Conservation (phyloP, 805 yeast genomes). For the Kluyveromyces wickerhamii region DNA sequence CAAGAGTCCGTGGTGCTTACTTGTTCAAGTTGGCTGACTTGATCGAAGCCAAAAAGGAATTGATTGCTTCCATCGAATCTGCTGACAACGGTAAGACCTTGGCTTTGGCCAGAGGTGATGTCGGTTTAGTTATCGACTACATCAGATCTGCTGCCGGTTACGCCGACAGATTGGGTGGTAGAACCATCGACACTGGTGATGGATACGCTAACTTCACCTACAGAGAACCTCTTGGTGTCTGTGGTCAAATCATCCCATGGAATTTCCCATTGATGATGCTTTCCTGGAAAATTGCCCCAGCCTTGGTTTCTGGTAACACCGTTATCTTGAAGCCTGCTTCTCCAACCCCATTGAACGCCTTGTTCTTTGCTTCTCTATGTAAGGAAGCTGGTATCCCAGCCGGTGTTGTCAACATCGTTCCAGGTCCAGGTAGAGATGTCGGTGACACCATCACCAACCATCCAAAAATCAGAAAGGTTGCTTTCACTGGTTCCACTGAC, state of each 20-base stretch:
- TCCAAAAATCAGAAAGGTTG: slow-evolving; percentile 63
- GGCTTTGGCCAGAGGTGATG: slow-evolving; percentile 58
- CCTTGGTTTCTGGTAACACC: slow-evolving; percentile 69
- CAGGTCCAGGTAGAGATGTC: slow-evolving; percentile 67
- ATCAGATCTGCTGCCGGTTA: slow-evolving; percentile 67
- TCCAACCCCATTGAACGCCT: slow-evolving; percentile 67
- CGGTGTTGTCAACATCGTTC: slow-evolving; percentile 66
- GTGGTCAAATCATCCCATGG: slow-evolving; percentile 84
- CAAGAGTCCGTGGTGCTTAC: slow-evolving; percentile 44
- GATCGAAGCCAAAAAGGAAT: slow-evolving; percentile 54
- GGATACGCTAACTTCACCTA: slow-evolving; percentile 57
- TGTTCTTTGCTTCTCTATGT: slow-evolving; percentile 51
- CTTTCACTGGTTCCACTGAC: slow-evolving; percentile 77
- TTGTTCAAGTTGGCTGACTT: slow-evolving; percentile 60
- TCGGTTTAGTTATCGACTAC: slow-evolving; percentile 54
- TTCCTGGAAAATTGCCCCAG: slow-evolving; percentile 76
- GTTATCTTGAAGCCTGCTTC: slow-evolving; percentile 69
- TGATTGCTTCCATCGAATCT: slow-evolving; percentile 61
- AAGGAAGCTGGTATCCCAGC: slow-evolving; percentile 66
- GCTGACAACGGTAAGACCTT: slow-evolving; percentile 74
- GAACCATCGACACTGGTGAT: slow-evolving; percentile 54
- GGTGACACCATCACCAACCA: slow-evolving; percentile 67
- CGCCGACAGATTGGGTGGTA: slow-evolving; percentile 63
- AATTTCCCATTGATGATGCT: slow-evolving; percentile 77
- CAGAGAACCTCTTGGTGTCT: slow-evolving; percentile 72